These are phyloP conservation scores for Diaporthe sp. DNA, from an alignment of 2,329 filamentous ascomycete species.

Conservation along the genomic window DNA sequence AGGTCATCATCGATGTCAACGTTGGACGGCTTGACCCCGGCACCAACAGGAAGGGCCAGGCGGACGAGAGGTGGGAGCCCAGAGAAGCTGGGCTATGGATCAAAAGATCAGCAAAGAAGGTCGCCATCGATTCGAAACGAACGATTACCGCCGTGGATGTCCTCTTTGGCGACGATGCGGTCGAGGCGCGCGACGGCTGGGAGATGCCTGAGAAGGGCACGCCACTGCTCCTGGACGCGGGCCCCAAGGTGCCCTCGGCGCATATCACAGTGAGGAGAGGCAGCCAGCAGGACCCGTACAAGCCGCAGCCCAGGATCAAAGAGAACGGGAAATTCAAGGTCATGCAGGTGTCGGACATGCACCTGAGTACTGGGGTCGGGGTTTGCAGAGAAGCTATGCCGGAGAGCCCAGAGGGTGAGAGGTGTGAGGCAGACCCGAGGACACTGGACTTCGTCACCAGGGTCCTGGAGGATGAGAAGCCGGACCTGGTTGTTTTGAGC, in stretches of 20 bases:
- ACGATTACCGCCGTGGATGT: conserved; percentile 88
- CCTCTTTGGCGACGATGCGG: conserved; percentile 90
- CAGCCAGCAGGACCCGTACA: conserved; percentile 71
- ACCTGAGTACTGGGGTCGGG: conserved; percentile 91
- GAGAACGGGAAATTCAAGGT: conserved; percentile 98
- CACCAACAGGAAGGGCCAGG: conserved; percentile 66
- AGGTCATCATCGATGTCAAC: conserved; percentile 83
- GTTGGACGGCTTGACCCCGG: conserved; percentile 81
- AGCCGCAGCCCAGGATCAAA: conserved; percentile 81
- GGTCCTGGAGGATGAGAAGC: conserved; percentile 92
- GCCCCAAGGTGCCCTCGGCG: conserved; percentile 73
- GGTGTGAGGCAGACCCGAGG: conserved; percentile 91
- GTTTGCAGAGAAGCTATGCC: conserved; percentile 89
- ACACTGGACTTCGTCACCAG: conserved; percentile 90
- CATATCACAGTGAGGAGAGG: conserved; percentile 86
- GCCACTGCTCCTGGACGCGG: conserved; percentile 77
- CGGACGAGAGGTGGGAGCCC: conserved; percentile 80
- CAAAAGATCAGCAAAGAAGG: conserved; percentile 77
- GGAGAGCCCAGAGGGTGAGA: conserved; percentile 76
- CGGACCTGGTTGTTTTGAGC: conserved; percentile 90
- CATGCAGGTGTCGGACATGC: conserved; percentile 94
- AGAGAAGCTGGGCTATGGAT: conserved; percentile 86
- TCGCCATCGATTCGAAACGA: conserved; percentile 80
- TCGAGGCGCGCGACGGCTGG: conserved; percentile 91
- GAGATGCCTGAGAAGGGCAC: conserved; percentile 74